These are phyloP conservation scores for Grigorovia transvaalensis DNA, from an alignment of 805 yeast genomes.

Conservation along the genomic window DNA sequence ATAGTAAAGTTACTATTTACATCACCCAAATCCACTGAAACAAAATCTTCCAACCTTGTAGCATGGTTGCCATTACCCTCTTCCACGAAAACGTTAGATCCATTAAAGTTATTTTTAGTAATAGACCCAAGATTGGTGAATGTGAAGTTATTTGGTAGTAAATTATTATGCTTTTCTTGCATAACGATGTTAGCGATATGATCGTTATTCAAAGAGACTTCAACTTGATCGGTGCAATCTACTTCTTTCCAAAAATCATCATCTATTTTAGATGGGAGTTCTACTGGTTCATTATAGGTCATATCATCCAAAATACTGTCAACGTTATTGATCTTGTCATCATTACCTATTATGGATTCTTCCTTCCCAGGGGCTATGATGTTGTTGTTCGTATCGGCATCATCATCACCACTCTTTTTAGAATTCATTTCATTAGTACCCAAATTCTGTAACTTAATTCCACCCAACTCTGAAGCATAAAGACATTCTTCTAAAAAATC, in stretches of 20 bases:
- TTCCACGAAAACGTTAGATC: too few relatives aligned
- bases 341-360: neutral
- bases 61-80: conserved; percentile 1
- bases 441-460: conserved; percentile 9
- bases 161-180: neutral
- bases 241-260: conserved; percentile 29
- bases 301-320: neutral
- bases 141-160: neutral
- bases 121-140: neutral
- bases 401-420: neutral
- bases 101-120: too few relatives aligned
- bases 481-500: conserved; percentile 2
- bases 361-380: neutral
- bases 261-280: conserved; percentile 3
- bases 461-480: conserved; percentile 8
- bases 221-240: conserved; percentile 18
- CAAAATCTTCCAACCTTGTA: conserved; percentile 15
- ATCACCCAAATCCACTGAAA: conserved; percentile 9
- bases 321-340: neutral
- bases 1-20: neutral
- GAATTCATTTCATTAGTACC: conserved; percentile 16
- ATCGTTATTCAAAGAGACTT: conserved; percentile 8
- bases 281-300: neutral
- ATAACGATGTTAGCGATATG: neutral
- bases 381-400: neutral